Conservation (phyloP, 306 rosid genomes). For the Echinosophora koreensis region DNA sequence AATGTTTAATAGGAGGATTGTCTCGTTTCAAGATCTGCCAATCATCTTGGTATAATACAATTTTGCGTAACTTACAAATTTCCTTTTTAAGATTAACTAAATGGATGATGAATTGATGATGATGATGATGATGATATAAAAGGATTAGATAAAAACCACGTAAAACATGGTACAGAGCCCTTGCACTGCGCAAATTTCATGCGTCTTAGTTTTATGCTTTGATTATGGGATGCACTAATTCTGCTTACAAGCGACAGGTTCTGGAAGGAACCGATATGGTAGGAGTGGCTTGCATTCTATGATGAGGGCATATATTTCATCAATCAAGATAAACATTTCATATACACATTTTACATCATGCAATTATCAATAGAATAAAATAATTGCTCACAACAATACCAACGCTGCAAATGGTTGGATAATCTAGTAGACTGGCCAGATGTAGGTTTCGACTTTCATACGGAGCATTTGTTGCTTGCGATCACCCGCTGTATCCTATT, state of each 20-base stretch:
- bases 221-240: too few relatives aligned
- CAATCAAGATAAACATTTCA: slow-evolving; percentile 7
- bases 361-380: slow-evolving; percentile 4
- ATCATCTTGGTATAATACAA: too few relatives aligned
- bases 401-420: background rate
- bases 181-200: too few relatives aligned
- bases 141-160: too few relatives aligned
- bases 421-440: background rate
- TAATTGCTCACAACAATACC: slow-evolving; percentile 27
- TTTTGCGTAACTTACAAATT: too few relatives aligned
- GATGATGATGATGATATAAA: too few relatives aligned
- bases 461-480: background rate
- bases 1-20: too few relatives aligned
- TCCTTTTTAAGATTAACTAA: too few relatives aligned
- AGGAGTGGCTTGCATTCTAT: background rate
- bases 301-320: background rate
- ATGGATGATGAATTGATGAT: too few relatives aligned
- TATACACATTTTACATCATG: slow-evolving; percentile 26
- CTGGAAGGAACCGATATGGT: background rate
- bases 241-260: background rate
- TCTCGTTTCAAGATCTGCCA: too few relatives aligned
- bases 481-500: background rate
- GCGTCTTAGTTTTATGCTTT: too few relatives aligned
- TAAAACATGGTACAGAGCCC: too few relatives aligned
- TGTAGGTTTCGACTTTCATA: background rate